Evolutionary conservation across 192 early-diverging fungal genomes (phyloP).

Genomic region (Podila minutissima): DNA sequence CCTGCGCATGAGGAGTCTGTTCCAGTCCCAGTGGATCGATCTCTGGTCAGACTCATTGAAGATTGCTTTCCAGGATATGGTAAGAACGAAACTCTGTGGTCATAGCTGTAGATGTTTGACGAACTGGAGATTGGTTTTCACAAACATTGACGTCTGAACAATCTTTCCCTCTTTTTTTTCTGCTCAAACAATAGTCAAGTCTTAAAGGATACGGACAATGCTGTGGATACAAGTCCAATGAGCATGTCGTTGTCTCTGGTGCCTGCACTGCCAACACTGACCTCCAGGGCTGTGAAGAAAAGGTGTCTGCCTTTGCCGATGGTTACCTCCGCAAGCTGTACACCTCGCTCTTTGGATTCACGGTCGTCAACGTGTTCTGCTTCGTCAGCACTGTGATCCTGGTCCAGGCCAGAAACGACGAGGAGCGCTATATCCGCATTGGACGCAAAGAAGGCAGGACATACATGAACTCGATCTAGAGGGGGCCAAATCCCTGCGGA

Average conservation of each 20-base stretch:
- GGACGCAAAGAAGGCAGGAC: constrained; percentile 45
- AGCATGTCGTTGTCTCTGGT: constrained; percentile 14
- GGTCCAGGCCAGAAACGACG: constrained; percentile 56
- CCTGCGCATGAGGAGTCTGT: constrained; percentile 40
- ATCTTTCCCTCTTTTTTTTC: not conserved
- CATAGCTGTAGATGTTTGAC: not conserved
- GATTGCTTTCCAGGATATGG: constrained; percentile 47
- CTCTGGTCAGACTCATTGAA: constrained; percentile 14
- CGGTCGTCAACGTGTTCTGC: constrained; percentile 38
- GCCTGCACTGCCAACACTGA: constrained; percentile 5
- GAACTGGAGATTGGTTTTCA: not conserved
- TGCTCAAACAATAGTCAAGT: constrained; percentile 12
- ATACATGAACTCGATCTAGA: constrained; percentile 35
- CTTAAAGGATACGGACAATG: constrained; percentile 33
- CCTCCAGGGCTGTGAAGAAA: constrained; percentile 33
- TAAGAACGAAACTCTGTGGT: not conserved
- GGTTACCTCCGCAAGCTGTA: constrained; percentile 40
- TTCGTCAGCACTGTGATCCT: constrained; percentile 48
- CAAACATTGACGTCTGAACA: not conserved
- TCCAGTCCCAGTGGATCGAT: constrained; percentile 21
- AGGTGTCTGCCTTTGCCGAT: constrained; percentile 28
- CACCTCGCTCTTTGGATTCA: constrained; percentile 56
- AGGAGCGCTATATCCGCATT: constrained; percentile 54
- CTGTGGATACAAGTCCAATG: constrained; percentile 29
- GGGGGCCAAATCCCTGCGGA: too few relatives aligned